Conservation (phyloP, 1,284 basidiomycete species). For the Puccinia novopanici region DNA sequence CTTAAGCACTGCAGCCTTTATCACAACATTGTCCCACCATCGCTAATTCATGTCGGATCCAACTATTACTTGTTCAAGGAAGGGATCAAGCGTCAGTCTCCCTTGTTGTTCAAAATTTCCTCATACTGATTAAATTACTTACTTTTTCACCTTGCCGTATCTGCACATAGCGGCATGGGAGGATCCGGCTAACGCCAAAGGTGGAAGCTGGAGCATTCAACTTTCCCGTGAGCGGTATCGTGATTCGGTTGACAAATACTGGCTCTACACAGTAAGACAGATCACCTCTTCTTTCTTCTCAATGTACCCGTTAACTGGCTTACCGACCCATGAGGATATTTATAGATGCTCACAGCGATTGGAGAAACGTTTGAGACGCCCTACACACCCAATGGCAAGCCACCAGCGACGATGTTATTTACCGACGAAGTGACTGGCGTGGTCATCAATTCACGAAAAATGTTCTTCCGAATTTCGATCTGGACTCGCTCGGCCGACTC, state of each 20-base stretch:
- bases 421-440: slow-evolving; percentile 74
- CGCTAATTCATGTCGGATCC: slow-evolving; percentile 85
- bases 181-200: slow-evolving; percentile 78
- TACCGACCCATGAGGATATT: not conserved
- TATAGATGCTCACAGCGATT: slow-evolving; percentile 90
- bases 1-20: slow-evolving; percentile 68
- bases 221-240: slow-evolving; percentile 92
- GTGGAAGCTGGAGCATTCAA: slow-evolving; percentile 98
- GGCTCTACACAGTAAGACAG: slow-evolving; percentile 84
- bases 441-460: slow-evolving; percentile 87
- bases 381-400: slow-evolving; percentile 61
- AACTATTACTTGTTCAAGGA: slow-evolving; percentile 98
- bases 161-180: slow-evolving; percentile 58
- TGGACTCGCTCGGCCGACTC: slow-evolving; percentile 73
- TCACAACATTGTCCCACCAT: slow-evolving; percentile 98
- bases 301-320: slow-evolving; percentile 42
- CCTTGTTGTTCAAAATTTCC: not conserved
- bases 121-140: not conserved
- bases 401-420: slow-evolving; percentile 67
- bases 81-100: slow-evolving; percentile 56
- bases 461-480: slow-evolving; percentile 94
- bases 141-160: slow-evolving; percentile 26
- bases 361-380: slow-evolving; percentile 92
- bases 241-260: slow-evolving; percentile 83
- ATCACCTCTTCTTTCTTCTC: slow-evolving; percentile 21